Conservation (phyloP, 2,329 filamentous ascomycete species). For the Clonostachys rosea region DNA sequence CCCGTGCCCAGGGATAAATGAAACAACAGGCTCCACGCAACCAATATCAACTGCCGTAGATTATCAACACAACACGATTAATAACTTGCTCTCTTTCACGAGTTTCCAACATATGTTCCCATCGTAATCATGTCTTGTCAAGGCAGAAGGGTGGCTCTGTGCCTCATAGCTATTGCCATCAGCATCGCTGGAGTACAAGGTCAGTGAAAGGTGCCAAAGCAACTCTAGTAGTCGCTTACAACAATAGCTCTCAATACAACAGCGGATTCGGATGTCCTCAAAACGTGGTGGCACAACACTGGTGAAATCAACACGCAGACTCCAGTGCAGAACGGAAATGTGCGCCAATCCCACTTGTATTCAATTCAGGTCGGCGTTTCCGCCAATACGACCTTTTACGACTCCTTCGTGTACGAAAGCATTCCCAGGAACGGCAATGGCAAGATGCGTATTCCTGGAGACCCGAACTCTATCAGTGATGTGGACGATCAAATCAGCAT, state of each 20-base stretch:
- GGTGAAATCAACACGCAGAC: constrained; percentile 8
- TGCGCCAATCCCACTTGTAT: constrained; percentile 10
- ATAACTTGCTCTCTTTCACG: too few relatives aligned
- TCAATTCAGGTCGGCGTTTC: constrained; percentile 5
- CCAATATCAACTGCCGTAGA: too few relatives aligned
- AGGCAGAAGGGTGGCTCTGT: too few relatives aligned
- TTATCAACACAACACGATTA: too few relatives aligned
- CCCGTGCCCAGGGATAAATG: too few relatives aligned
- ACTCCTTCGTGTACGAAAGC: constrained; percentile 27
- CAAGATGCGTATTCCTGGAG: constrained; percentile 15
- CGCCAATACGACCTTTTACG: constrained; percentile 5
- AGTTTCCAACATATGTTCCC: too few relatives aligned
- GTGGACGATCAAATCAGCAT: constrained; percentile 20
- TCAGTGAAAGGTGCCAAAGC: too few relatives aligned
- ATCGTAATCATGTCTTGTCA: too few relatives aligned
- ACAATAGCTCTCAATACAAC: constrained; percentile 1
- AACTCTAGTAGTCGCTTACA: not conserved
- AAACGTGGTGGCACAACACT: constrained; percentile 11
- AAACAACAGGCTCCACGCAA: too few relatives aligned
- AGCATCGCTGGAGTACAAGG: too few relatives aligned
- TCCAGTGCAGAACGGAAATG: constrained; percentile 6
- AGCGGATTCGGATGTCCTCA: constrained; percentile 4
- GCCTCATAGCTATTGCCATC: too few relatives aligned
- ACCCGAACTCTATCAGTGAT: constrained; percentile 5
- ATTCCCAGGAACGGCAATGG: constrained; percentile 28